Conservation (phyloP, 2,329 filamentous ascomycete species). For the Arthrocladium fulminans region DNA sequence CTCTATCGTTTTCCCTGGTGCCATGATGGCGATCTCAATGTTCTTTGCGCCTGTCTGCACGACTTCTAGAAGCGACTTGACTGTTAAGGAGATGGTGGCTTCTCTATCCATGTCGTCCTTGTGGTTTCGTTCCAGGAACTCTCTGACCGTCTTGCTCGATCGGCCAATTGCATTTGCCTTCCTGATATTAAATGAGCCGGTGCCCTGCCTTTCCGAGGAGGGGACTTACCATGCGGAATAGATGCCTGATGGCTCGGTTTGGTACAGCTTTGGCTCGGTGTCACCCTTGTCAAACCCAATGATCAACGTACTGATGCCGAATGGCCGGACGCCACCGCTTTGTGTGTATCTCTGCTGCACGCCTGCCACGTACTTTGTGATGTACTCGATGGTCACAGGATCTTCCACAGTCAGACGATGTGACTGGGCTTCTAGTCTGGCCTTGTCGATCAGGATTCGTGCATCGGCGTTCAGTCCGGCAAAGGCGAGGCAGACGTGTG, state of each 20-base stretch:
- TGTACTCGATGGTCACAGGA: conserved; percentile 96
- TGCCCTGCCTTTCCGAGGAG: background rate
- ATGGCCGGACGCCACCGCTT: conserved; percentile 95
- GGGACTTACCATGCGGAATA: conserved; percentile 85
- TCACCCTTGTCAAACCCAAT: conserved; percentile 97
- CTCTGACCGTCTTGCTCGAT: conserved; percentile 96
- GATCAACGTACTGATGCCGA: conserved; percentile 94
- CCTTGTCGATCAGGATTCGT: conserved; percentile 96
- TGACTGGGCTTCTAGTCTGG: conserved; percentile 90
- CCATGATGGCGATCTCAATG: conserved; percentile 98
- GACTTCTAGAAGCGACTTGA: conserved; percentile 96
- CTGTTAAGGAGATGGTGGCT: conserved; percentile 89
- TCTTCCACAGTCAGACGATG: conserved; percentile 96
- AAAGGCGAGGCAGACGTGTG: conserved; percentile 93
- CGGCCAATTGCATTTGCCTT: conserved; percentile 98
- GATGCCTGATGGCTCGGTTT: conserved; percentile 98
- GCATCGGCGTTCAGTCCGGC: conserved; percentile 96
- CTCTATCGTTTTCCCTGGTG: conserved; percentile 80
- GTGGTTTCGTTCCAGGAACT: conserved; percentile 98
- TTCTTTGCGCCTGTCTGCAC: conserved; percentile 99
- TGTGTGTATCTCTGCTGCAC: conserved; percentile 99
- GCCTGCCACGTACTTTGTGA: conserved; percentile 95
- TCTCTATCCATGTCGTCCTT: conserved; percentile 96
- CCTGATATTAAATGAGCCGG: conserved; percentile 45
- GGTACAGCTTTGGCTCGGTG: conserved; percentile 80